Base-by-base conservation (phyloP, 1,284 basidiomycete species). In the Inonotus hispidus region DNA sequence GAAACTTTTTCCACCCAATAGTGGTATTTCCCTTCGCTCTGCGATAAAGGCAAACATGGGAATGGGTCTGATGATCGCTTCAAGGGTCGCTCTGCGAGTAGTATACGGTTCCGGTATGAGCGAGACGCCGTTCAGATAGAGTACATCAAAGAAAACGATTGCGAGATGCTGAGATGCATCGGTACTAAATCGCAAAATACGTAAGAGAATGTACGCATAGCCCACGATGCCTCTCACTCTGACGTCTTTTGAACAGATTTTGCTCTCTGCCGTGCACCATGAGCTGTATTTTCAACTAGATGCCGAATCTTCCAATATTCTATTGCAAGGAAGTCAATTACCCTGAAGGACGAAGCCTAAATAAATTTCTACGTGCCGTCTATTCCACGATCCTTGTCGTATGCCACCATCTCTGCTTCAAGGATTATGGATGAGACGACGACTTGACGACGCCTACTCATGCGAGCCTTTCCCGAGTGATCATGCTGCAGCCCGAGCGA, bases 361-460 rank as follows among this genome's bases (percentile, higher is more conserved):
- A 23, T 21, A 8, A 21, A 13, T 58, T 38, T n/a, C 46, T 45
- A 65, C 73, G 55, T 63, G 87, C 87, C 87, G 62, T 88, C 85
- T 41, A 90, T 78, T 23, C 73, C 71, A 25, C 75, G 60, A 21
- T 70, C 68, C 0, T 70, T 72, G 27, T 86, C 87, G 53, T 87
- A 82, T 0, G 90, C 85, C 3, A 95, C 85, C 82, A 95, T 92
- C 72, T 96, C 93, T 0, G 92, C 92, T 69, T 96, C 93, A 0
- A 95, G 72, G 19, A 95, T 84, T 35, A 90, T 23, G 6, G 56
- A 50, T 25, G 47, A 47, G 8, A 58, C 72, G 27, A 82, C 69
- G 10, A 6, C 8, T 6, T 8, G 25, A 66, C 70, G n/a, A 23
- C 25, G 41, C 52, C 43, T 32, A 55, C 41, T 4, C 19, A 6